phyloP scores from a whole-genome alignment of 352 stramenopile species.

The Phytophthora citrophthora region DNA sequence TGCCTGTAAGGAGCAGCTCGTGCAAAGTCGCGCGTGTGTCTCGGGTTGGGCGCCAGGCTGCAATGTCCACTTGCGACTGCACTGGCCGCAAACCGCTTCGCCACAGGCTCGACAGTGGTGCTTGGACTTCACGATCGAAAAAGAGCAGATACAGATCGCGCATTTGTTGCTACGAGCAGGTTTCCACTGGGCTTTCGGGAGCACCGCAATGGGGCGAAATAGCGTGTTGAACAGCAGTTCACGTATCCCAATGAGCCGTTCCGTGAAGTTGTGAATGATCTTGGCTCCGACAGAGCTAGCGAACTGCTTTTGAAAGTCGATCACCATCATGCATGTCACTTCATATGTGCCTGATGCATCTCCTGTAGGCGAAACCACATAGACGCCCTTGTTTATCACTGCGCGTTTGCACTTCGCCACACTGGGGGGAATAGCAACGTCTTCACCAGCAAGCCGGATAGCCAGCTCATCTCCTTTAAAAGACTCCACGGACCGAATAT shows the following conservation, averaged over 20 bases:
- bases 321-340: constrained; percentile 85
- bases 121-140: constrained; percentile 75
- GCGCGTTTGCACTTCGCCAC: constrained; percentile 89
- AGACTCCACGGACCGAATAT: constrained; percentile 81
- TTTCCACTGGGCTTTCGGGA: constrained; percentile 73
- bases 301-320: constrained; percentile 89
- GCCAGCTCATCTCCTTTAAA: constrained; percentile 85
- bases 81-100: constrained; percentile 83
- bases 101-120: constrained; percentile 87
- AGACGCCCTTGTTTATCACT: constrained; percentile 85
- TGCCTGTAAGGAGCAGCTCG: constrained; percentile 79
- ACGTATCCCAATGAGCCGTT: constrained; percentile 79
- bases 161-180: constrained; percentile 63
- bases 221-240: constrained; percentile 87
- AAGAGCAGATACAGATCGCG: constrained; percentile 66
- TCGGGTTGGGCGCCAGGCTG: constrained; percentile 64
- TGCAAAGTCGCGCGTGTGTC: constrained; percentile 81
- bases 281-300: constrained; percentile 56
- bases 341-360: constrained; percentile 61
- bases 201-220: constrained; percentile 71
- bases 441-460: constrained; percentile 65
- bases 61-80: constrained; percentile 83
- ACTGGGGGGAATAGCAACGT: constrained; percentile 70
- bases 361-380: constrained; percentile 57
- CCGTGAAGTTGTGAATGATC: constrained; percentile 83